Evolutionary conservation across 768 basidiomycete species (phyloP), one percentile per base, ranked within the genome.

Genomic region (Lepiota venenata): DNA sequence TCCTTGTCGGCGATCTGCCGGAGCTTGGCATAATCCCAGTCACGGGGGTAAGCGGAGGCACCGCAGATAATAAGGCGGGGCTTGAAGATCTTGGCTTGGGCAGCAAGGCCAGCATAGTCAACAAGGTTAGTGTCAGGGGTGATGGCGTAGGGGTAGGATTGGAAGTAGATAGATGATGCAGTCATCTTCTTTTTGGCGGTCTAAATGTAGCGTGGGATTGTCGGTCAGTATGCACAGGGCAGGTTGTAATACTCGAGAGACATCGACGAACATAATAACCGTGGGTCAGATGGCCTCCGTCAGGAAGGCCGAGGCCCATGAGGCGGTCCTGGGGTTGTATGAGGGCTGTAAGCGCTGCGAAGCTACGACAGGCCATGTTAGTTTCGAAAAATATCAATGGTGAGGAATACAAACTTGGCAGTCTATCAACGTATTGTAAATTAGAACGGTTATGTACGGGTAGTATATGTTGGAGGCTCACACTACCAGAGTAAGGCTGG

Each of bases 151-250:
- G 97, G 96, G 67, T 97, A 79, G 36, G 97, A 97, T 69, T 98
- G 95, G 88, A 98, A 99, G 79, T 98, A 98, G 76, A 99, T 98
- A 16, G 97, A 98, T 20, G 96, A 98, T 35, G 97, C 93, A 32
- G 97, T 98, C 87, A 99, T 98, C 75, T 99, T 98, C 81, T 98
- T 97, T 78, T 98, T 98, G 56, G 93, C 92, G 53, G 93, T 96
- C 90, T 92, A 62, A 43, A 14, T 15, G 55, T 25, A 59, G 47
- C 54, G 58, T 43, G 56, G 44, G 50, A 38, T 52, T 42, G 50
- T 15, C 47, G 14, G 22, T 32, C 40, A 53, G 48, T 55, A 46
- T 36, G 38, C 42, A 49, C 46, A 16, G 40, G 57, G 16, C 3
- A 5, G 25, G 25, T 25, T 25, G 25, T 5, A 25, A 25, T 25